Evolutionary conservation across 2,329 filamentous ascomycete genomes (phyloP), one percentile per base, ranked within the genome.

Genomic region (Colletotrichum musicola): DNA sequence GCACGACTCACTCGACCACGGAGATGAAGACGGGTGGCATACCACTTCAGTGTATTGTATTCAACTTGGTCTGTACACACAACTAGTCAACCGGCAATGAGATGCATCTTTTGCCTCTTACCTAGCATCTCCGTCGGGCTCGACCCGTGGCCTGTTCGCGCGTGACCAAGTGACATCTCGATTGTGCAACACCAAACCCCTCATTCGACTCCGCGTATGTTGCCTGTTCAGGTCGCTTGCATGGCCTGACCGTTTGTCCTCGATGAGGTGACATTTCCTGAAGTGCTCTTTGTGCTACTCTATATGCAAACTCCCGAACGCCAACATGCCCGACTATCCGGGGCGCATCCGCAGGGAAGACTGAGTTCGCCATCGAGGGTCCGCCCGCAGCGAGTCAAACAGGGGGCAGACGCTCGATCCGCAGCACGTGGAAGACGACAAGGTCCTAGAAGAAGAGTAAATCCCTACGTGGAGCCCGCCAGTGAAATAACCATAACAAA

Each of bases 1-100:
- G 54, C 62, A 50, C 18, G 46, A 25, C 55, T 63, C 65, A 16
- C 25, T 58, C 40, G 13, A 44, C 30, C 44, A 54, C 60, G 38
- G 42, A 30, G 42, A 55, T 44, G 55, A 50, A 35, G 22, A 49
- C 14, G 35, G 42, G 55, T 38, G 44, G 42, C 49, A 35, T 69
- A 64, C 56, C 30, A 38, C 55, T 62, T 49, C 27, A n/a, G 54
- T 50, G 35, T 47, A 55, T 50, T 50, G 35, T 38, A 63, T 53
- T 46, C 49, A 49, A 22, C 49, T 55, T 53, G 40, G 54, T 55
- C 54, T 68, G 49, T 68, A 63, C 44, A 68, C 35, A 53, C 27
- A 35, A 38, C 42, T 55, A 57, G 58, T 59, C 54, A 70, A 54
- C 53, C 25, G 20, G 40, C 55, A 66, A 30, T 54, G 27, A 61